Base-by-base conservation (phyloP, 2,329 filamentous ascomycete species). In the Penicillium oxalicum region DNA sequence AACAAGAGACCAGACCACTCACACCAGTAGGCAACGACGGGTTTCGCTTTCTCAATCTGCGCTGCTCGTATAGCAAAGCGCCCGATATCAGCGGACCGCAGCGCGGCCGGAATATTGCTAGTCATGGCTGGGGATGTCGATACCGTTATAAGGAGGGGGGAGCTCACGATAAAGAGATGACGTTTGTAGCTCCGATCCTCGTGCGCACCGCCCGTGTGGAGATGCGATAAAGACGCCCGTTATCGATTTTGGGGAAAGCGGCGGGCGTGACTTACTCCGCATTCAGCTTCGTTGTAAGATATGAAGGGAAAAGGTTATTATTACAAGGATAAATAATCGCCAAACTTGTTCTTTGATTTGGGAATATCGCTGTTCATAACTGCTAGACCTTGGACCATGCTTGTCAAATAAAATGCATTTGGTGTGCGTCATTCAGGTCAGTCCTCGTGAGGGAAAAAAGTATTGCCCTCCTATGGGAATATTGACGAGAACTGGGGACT, bases 1-100 rank as follows among this genome's bases (percentile, higher is more conserved):
- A 52, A 36, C 29, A 25, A 33, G 36, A 33, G 18, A 18, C 18
- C 18, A 43, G 11, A 32, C 28, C 36, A 79, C 86, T 64, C 79
- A 95, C 91, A 93, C 90, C 91, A 97, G 70, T 97, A 98, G 54
- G 91, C 80, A 58, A 97, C 80, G 51, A 93, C 88, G 7, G 93
- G 93, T 70, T 91, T 93, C 63, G 84, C 81, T 50, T 79, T 79
- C 67, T 91, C 87, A 42, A 98, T 80, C 74, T 98, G 91, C 33
- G 82, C 80, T 32, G 89, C 91, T 62, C 91, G 83, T 47, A 84
- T 79, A 53, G 91, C 84, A 69, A 94, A 96, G 52, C 89, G 87
- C 57, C 82, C 83, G 63, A 95, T 82, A 66, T 95, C 90, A 51
- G 87, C 84, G 48, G 84, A 76, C 73, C 87, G 90, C 61, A 98